phyloP scores from a whole-genome alignment of 768 basidiomycete species.

The Leucosporidium yakuticum region DNA sequence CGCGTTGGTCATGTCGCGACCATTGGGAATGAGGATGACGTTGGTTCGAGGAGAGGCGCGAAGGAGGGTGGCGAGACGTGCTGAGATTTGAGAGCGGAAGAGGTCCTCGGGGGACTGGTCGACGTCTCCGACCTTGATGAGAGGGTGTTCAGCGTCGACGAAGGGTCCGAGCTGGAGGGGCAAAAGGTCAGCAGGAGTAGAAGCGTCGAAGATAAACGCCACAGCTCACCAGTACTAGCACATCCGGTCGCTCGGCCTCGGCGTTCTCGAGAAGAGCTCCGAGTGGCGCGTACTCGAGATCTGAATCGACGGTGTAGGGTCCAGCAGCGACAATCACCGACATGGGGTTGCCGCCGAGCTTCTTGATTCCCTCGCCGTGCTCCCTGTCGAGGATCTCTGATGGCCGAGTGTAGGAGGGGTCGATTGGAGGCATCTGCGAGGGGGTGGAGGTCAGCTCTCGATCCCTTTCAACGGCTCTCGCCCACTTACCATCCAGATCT shows the following conservation, averaged over 20 bases:
- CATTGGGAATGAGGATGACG: slow-evolving; percentile 72
- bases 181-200: neutral
- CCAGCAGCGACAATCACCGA: slow-evolving; percentile 72
- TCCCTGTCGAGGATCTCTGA: slow-evolving; percentile 48
- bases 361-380: slow-evolving; percentile 44
- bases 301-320: slow-evolving; percentile 73
- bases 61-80: slow-evolving; percentile 56
- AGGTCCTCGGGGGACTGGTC: slow-evolving; percentile 60
- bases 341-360: slow-evolving; percentile 51
- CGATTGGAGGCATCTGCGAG: slow-evolving; percentile 59
- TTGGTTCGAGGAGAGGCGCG: slow-evolving; percentile 60
- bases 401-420: slow-evolving; percentile 41
- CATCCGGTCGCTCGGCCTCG: slow-evolving; percentile 62
- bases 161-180: slow-evolving; percentile 79
- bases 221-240: slow-evolving; percentile 63
- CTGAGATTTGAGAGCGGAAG: slow-evolving; percentile 61
- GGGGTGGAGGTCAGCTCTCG: neutral
- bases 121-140: slow-evolving; percentile 67
- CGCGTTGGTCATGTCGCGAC: slow-evolving; percentile 69
- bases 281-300: slow-evolving; percentile 71
- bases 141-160: slow-evolving; percentile 67
- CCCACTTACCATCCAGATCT: slow-evolving; percentile 66
- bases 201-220: neutral
- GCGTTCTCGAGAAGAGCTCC: slow-evolving; percentile 58
- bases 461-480: no score